Base-by-base conservation (phyloP, 805 yeast genomes). In the Kodamaea kaohsiungensis region DNA sequence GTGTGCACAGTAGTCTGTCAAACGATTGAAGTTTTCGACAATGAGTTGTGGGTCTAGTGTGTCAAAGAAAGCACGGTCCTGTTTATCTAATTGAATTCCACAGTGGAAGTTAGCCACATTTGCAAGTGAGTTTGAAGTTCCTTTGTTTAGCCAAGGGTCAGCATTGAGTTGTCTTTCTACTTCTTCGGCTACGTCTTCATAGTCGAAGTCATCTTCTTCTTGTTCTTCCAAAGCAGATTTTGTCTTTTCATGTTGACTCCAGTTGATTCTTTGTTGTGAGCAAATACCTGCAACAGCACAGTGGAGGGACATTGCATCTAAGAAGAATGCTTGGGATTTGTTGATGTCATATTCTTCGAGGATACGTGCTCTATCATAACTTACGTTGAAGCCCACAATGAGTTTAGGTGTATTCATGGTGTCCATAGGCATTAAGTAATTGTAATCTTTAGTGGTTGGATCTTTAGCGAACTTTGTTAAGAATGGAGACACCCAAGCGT, bases 261-360 rank as follows among this genome's bases (percentile, higher is more conserved):
- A 95, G 15, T 81, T 77, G 0, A 91, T 87, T 56, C 98, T 71
- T 65, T 95, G 99, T 61, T 89, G 85, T 2, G 98, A 89, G 67
- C 97, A 90, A 82, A 95, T 87, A 0, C 99, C 99, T 49, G 87
- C 84, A 0, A 86, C 83, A 1, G 98, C 96, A 35, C 92, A 84
- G 69, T 95, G 99, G 16, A 95, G 72, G 1, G 98, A 87, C 91
- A 93, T 89, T 1, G 96, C 92, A 68, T 95, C 99, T 54, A 96
- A 59, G 63, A 76, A 95, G 69, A 91, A 91, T 1, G 89, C 88
- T 59, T 86, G 84, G 0, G 96, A 77, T 46, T 77, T 81, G 33
- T 75, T 68, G 37, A 92, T 65, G 61, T 80, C 78, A 70, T 95
- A 95, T 66, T 95, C 99, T 53, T 95, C 98, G 30, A 74, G 60